A percentile compares a stretch with the other conserved stretches of the same genome.
phyloP scores from a whole-genome alignment of 208 protist species.

The Crithidia bombi region DNA sequence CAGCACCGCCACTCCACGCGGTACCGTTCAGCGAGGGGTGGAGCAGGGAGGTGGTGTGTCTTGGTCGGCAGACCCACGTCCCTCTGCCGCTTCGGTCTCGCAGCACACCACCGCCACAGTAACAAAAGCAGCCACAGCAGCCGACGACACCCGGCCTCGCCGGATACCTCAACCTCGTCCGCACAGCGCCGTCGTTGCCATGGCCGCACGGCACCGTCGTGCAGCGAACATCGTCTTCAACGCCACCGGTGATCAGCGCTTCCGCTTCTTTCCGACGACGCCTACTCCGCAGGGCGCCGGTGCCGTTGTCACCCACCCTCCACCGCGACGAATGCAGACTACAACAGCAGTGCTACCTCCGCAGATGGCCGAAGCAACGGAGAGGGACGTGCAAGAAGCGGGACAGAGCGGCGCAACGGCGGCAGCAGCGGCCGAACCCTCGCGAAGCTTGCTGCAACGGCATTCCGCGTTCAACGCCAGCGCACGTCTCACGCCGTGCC shows the following conservation, averaged over 20 bases:
- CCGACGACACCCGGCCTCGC: no score
- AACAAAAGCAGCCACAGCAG: background rate
- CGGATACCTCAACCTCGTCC: background rate
- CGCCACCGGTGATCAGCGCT: slow-evolving; percentile 76
- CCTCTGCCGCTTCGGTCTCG: no score
- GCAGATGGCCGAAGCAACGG: background rate
- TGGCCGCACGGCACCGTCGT: slow-evolving; percentile 41
- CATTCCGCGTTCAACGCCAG: background rate
- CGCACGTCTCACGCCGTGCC: background rate
- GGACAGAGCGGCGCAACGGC: background rate
- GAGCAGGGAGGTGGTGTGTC: background rate
- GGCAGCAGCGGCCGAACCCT: background rate
- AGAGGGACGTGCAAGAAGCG: background rate
- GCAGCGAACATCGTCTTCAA: slow-evolving; percentile 77
- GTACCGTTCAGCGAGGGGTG: background rate
- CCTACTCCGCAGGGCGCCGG: slow-evolving; percentile 20
- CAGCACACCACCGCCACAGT: no score
- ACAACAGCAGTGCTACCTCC: background rate
- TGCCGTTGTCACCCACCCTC: background rate
- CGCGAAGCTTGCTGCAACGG: background rate
- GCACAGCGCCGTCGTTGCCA: slow-evolving; percentile 21
- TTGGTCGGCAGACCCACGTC: no score
- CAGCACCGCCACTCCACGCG: background rate
- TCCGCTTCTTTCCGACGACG: slow-evolving; percentile 48
- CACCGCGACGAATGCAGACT: background rate